Percentiles rank a stretch among this genome's conserved stretches.
phyloP scores from a whole-genome alignment of 1,284 basidiomycete genomes.

The Serendipita sp. region DNA sequence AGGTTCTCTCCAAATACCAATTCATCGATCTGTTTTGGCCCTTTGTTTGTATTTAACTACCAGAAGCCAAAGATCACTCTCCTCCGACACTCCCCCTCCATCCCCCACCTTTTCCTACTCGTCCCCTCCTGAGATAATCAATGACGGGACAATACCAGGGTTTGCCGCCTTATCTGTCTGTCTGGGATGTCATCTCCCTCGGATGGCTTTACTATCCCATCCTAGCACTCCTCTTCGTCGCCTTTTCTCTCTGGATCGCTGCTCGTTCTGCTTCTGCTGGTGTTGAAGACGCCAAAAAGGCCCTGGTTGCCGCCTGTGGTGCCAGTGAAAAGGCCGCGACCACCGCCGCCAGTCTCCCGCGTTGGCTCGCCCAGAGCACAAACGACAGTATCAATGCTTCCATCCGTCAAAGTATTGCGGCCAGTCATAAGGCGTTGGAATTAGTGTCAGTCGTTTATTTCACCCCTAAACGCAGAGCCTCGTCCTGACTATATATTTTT shows the following conservation, averaged over 20 bases:
- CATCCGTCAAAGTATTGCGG: background rate
- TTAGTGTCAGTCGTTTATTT: background rate
- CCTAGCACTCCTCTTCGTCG: conserved; percentile 74
- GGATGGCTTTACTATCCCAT: conserved; percentile 53
- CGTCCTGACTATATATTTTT: conserved; percentile 40
- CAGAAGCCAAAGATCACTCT: background rate
- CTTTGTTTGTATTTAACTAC: too few relatives aligned
- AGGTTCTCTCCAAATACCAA: too few relatives aligned
- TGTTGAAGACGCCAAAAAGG: conserved; percentile 52
- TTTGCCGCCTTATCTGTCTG: background rate
- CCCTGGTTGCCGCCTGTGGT: conserved; percentile 62
- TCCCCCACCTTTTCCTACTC: background rate
- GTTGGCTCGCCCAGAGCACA: conserved; percentile 71
- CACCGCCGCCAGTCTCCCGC: conserved; percentile 69
- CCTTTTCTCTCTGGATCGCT: conserved; percentile 64
- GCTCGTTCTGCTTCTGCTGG: conserved; percentile 52
- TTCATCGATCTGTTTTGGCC: too few relatives aligned
- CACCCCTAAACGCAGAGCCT: conserved; percentile 29
- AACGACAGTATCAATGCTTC: conserved; percentile 56
- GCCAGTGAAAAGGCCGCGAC: conserved; percentile 75
- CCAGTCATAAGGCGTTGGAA: background rate
- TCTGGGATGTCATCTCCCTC: background rate
- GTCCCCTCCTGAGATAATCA: background rate
- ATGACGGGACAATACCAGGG: background rate
- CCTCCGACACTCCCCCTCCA: too few relatives aligned